Conservation (phyloP, 78 protist genomes). For the Bodo saltans region DNA sequence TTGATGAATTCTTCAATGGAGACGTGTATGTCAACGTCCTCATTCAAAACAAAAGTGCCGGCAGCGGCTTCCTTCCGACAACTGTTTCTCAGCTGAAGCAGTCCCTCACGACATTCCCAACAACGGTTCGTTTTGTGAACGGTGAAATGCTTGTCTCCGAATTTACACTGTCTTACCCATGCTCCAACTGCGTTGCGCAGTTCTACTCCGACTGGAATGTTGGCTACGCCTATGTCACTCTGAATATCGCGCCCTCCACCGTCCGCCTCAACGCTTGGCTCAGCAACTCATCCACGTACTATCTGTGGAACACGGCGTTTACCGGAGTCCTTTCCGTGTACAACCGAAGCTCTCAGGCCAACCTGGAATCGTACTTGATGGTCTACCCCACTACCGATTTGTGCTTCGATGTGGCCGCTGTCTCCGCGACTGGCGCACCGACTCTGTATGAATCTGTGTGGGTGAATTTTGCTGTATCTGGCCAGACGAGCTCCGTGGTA, state of each 20-base stretch:
- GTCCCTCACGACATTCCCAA: too few relatives aligned
- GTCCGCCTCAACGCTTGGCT: neutral
- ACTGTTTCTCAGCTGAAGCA: too few relatives aligned
- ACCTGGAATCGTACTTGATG: neutral
- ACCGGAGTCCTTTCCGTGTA: too few relatives aligned
- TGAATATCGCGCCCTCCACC: neutral
- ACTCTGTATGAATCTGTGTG: neutral
- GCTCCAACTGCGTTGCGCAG: neutral
- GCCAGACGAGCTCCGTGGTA: neutral
- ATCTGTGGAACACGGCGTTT: neutral
- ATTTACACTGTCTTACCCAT: neutral
- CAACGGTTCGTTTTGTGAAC: too few relatives aligned
- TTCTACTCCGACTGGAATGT: neutral
- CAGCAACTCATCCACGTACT: neutral
- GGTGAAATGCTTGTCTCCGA: neutral
- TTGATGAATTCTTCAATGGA: too few relatives aligned
- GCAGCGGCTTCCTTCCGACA: too few relatives aligned
- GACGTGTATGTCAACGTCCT: too few relatives aligned
- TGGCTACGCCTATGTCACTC: neutral
- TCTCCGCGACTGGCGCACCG: neutral
- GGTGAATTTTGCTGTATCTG: neutral
- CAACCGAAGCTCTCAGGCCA: neutral
- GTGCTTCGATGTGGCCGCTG: neutral
- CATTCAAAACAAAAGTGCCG: too few relatives aligned
- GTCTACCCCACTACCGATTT: neutral